Base-by-base conservation (phyloP, 208 protist genomes). In the Herpetomonas samuelpessoai region DNA sequence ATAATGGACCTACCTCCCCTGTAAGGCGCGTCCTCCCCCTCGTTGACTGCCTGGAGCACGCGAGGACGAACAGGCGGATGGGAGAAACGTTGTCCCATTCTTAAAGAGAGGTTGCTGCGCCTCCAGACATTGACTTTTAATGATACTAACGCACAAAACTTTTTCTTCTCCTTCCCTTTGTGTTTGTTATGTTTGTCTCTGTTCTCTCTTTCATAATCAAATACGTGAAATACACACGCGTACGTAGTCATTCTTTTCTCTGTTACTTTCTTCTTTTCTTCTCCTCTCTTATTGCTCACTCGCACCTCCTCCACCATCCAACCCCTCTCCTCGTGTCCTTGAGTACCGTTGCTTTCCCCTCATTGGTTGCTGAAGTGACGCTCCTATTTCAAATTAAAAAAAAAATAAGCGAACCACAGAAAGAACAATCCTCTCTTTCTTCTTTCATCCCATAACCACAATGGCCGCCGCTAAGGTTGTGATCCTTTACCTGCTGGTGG, bases 311-410 rank as follows among this genome's bases (percentile, higher is more conserved):
- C 35, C 26, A 3, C 26, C 19, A 38, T 45, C 6, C 31, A 27
- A 31, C 38, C 48, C 48, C 38, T 27, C 51, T 38, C 10, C 7
- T 48, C 41, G 30, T 44, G 16, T 1, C 24, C 35, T 65, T 48
- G 6, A 38, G 38, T 54, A 47, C 3, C 46, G 41, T 71, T 35
- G 44, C 46, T 35, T 51, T 62, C 57, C 41, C 31, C 1, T 56
- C 38, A 44, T 72, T 14, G 31, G n/a, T 62, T 35, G 21, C 28
- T 53, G n/a, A n/a, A n/a, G n/a, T n/a, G n/a, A n/a, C n/a, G n/a
- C n/a, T n/a, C n/a, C n/a, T n/a, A n/a, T n/a, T n/a, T n/a, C n/a
- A n/a, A n/a, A n/a, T n/a, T n/a, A n/a, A n/a, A n/a, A n/a, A n/a
- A n/a, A n/a, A n/a, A n/a, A n/a, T n/a, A n/a, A n/a, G n/a, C n/a